Evolutionary conservation across 768 basidiomycete genomes (phyloP), one percentile per base, ranked within the genome.

Genomic region (Trametes maxima): DNA sequence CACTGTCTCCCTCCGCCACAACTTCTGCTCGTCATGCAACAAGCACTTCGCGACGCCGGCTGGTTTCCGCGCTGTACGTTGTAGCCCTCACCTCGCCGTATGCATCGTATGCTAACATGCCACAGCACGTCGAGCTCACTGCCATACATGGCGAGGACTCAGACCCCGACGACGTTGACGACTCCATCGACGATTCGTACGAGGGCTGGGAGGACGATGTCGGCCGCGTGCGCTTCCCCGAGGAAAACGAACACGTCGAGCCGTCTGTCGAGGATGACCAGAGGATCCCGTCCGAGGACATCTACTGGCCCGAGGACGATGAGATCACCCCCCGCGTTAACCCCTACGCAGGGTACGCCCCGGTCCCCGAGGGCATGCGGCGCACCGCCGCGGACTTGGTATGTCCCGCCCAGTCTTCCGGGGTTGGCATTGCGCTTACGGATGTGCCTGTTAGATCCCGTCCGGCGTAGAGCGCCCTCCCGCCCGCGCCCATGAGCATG

Each of bases 141-240:
- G 67, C 71, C 8, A 65, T 70, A n/a, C 72, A 74, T 55, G 68
- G 71, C 19, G 68, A 67, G 33, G 69, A 70, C 53, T 52, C 50
- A 5, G 63, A 67, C 28, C 33, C 61, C 58, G 67, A 67, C 42
- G 52, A 57, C 25, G 64, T 62, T 0, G 67, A 66, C 28, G 60
- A 66, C 44, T 67, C 69, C 11, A 57, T 68, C 17, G 67, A 65
- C 58, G 70, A 70, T 50, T 61, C 55, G 17, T 56, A 64, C 2
- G 69, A 68, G n/a, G 67, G 72, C 2, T 76, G 75, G 75, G 74
- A 75, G 61, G 74, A 75, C 57, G 63, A 60, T 47, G 60, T 71
- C 39, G 74, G 69, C 10, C 43, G 50, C 5, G 54, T 46, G 22
- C 45, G 63, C n/a, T 72, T 68, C 33, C 70, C 68, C 4, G 69